Evolutionary conservation across 495 filamentous ascomycete species (phyloP).

Genomic region (Podospora appendiculata): DNA sequence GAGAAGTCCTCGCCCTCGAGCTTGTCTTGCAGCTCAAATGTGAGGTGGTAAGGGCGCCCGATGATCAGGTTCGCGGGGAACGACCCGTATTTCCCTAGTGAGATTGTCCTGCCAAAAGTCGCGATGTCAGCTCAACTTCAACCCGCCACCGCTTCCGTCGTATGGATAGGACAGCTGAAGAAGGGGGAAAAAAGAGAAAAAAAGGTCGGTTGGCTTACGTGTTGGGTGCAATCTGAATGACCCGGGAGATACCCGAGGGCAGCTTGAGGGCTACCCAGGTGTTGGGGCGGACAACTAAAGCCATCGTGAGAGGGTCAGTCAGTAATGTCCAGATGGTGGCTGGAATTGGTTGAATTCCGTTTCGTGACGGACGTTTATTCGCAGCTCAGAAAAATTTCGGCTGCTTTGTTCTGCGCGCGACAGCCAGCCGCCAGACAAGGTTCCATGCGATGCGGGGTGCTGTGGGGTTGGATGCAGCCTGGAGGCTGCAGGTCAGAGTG

Average conservation of each 20-base stretch:
- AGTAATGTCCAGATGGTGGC: too few relatives aligned
- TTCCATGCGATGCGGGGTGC: too few relatives aligned
- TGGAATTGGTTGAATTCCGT: too few relatives aligned
- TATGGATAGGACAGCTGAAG: too few relatives aligned
- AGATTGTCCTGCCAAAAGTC: constrained; percentile 57
- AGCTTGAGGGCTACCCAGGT: constrained; percentile 59
- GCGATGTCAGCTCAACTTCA: background rate
- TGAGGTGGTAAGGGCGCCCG: constrained; percentile 81
- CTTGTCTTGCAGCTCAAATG: constrained; percentile 77
- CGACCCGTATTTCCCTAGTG: constrained; percentile 80
- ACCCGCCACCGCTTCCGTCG: background rate
- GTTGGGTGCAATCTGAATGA: constrained; percentile 61
- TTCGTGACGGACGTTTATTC: too few relatives aligned
- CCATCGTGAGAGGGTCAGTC: constrained; percentile 20
- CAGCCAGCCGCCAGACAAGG: too few relatives aligned
- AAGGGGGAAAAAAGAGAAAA: background rate
- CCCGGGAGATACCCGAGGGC: constrained; percentile 57
- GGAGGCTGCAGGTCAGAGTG: too few relatives aligned
- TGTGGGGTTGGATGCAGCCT: too few relatives aligned
- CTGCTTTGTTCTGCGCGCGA: too few relatives aligned
- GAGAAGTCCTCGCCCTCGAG: constrained; percentile 44
- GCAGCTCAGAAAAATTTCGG: too few relatives aligned
- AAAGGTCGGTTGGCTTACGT: constrained; percentile 49
- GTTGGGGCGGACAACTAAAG: constrained; percentile 50
- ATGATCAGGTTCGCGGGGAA: constrained; percentile 83